Evolutionary conservation across 1,139 yeast species (phyloP).

Genomic region (Nakaseomyces kungkrabaensis): DNA sequence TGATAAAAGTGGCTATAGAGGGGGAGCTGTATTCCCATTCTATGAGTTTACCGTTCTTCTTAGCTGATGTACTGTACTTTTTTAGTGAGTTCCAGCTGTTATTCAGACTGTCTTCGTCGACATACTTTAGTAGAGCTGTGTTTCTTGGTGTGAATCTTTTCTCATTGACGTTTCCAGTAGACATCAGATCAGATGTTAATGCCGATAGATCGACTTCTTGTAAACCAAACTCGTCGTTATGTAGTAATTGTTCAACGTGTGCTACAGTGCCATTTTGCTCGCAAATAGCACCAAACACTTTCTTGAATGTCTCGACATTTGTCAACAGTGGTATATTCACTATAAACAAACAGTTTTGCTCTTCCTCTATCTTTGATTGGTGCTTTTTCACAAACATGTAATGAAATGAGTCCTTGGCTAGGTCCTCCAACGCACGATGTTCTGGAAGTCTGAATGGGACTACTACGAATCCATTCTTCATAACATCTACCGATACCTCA

Average conservation of each 20-base stretch:
- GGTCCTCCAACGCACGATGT: slow-evolving; percentile 15
- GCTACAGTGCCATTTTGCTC: slow-evolving; percentile 30
- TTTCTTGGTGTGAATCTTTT: slow-evolving; percentile 49
- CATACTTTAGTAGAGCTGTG: slow-evolving; percentile 62
- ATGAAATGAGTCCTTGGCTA: slow-evolving; percentile 26
- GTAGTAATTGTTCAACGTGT: slow-evolving; percentile 25
- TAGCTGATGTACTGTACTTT: slow-evolving; percentile 33
- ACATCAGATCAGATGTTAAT: slow-evolving; percentile 51
- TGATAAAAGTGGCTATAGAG: slow-evolving; percentile 23
- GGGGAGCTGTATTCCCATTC: slow-evolving; percentile 29
- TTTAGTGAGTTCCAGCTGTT: slow-evolving; percentile 56
- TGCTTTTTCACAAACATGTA: slow-evolving; percentile 59
- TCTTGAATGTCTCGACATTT: slow-evolving; percentile 42
- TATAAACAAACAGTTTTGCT: slow-evolving; percentile 43
- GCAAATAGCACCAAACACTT: slow-evolving; percentile 49
- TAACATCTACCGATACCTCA: slow-evolving; percentile 11
- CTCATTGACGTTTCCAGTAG: slow-evolving; percentile 27
- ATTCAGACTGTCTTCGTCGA: slow-evolving; percentile 64
- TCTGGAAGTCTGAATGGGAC: slow-evolving; percentile 30
- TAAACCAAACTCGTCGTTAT: slow-evolving; percentile 30
- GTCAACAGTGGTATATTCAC: slow-evolving; percentile 67
- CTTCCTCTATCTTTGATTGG: slow-evolving; percentile 35
- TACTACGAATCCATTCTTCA: slow-evolving; percentile 34
- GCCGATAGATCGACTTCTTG: slow-evolving; percentile 51
- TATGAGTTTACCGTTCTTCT: slow-evolving; percentile 13